These are phyloP conservation scores for Colletotrichum sp. DNA, from an alignment of 2,329 filamentous ascomycete genomes.

Conservation along the genomic window DNA sequence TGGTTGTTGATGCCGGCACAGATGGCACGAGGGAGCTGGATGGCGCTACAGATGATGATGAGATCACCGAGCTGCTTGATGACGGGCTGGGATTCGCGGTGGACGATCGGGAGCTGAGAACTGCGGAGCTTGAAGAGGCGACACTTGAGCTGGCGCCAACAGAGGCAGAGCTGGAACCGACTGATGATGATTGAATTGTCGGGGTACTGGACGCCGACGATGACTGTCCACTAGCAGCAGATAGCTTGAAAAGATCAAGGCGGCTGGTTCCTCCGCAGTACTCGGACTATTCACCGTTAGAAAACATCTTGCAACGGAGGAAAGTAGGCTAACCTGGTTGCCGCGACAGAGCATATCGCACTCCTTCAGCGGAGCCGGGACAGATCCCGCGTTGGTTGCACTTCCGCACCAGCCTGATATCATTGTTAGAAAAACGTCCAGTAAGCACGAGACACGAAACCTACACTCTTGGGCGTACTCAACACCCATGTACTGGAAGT, in stretches of 20 bases:
- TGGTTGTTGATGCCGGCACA: constrained; percentile 9
- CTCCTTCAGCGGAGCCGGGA: constrained; percentile 11
- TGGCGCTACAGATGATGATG: background rate
- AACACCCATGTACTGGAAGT: constrained; percentile 26
- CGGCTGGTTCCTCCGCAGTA: constrained; percentile 19
- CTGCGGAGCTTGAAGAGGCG: background rate
- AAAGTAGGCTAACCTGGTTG: constrained; percentile 6
- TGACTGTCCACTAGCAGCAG: background rate
- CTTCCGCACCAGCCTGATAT: constrained; percentile 25
- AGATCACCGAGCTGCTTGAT: background rate
- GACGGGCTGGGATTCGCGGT: background rate
- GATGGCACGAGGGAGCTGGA: constrained; percentile 13
- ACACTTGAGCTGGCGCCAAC: background rate
- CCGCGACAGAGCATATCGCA: constrained; percentile 27
- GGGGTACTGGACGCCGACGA: background rate
- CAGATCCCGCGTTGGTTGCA: constrained; percentile 17
- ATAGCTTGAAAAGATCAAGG: constrained; percentile 15
- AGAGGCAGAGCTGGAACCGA: background rate
- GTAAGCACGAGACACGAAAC: constrained; percentile 20
- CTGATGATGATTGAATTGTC: background rate
- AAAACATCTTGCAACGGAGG: fast-evolving
- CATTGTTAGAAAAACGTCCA: background rate
- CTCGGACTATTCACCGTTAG: constrained; percentile 9
- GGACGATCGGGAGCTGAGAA: background rate
- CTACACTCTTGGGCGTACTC: constrained; percentile 32